Base-by-base conservation (phyloP, 306 rosid genomes). In the Medicago ruthenica region DNA sequence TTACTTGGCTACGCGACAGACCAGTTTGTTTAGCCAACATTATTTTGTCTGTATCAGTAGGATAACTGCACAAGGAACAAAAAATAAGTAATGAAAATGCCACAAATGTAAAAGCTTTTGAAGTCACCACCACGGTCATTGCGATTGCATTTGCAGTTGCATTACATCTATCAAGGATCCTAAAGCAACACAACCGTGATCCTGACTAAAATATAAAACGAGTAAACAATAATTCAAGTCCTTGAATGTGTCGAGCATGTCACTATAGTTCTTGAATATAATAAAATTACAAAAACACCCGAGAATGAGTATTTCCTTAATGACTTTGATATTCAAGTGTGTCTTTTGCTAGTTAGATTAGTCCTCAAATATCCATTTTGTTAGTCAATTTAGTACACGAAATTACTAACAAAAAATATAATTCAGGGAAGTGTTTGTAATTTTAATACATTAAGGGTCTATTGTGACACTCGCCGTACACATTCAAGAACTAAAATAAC, bases 11-110 rank as follows among this genome's bases (percentile, higher is more conserved):
- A n/a, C 98, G 87, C 11, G 98, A 89, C 4, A 93, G 84, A 60
- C 98, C 97, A 9, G 97, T 93, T 88, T 91, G 97, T 83, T 89
- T 91, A 12, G 98, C 98, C 86, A 93, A 74, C 92, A 89, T 82
- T 37, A 87, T 27, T 79, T 93, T 93, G 85, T 93, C 98, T 0
- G 96, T 83, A 78, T 93, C 98, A 5, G 97, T 89, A 8, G 98
- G 98, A 75, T 93, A 93, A 34, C 98, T 93, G 88, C 44, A 73
- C 8, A 7, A 76, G 13, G 13, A 40, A 54, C 59, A 54, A 13
- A 10, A 76, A 80, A 27, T 27, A 9, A 76, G 50, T 16, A 47
- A 77, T 17, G 31, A 9, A 53, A 37, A 51, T 53, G 57, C 44
- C 40, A 50, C 15, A 70, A 31, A 51, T 9, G 2, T 54, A 13